A percentile compares a stretch with the other conserved stretches of the same genome.
Evolutionary conservation across 108 stramenopile genomes (phyloP).

Genomic region (Nitzschia sp.): DNA sequence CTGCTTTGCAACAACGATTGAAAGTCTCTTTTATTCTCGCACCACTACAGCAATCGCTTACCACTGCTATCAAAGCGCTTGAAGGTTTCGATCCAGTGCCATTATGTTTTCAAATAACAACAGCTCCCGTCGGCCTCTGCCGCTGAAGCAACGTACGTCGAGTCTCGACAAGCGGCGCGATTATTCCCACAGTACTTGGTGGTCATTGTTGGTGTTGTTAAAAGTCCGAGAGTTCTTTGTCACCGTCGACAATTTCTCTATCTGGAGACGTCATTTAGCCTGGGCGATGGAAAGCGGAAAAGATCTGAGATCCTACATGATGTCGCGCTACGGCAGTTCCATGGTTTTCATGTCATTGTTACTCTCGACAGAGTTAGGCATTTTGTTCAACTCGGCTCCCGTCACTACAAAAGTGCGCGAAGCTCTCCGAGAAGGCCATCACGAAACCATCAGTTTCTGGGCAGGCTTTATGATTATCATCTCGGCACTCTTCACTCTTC

Average conservation of each 20-base stretch:
- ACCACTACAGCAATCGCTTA: too few relatives aligned
- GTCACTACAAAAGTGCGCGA: constrained; percentile 45
- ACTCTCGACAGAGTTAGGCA: constrained; percentile 51
- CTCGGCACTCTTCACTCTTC: constrained; percentile 52
- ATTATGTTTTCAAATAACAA: background rate
- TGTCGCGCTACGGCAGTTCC: constrained; percentile 52
- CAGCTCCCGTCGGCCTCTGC: constrained; percentile 18
- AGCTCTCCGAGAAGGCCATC: constrained; percentile 39
- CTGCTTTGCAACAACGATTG: too few relatives aligned
- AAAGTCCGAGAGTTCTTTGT: constrained; percentile 50
- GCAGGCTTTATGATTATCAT: constrained; percentile 57
- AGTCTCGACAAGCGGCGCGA: constrained; percentile 42
- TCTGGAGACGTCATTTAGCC: constrained; percentile 62
- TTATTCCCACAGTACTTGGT: constrained; percentile 42
- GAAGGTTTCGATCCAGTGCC: background rate
- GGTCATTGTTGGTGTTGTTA: constrained; percentile 39
- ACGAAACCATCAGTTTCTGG: constrained; percentile 47
- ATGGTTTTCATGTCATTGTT: constrained; percentile 80
- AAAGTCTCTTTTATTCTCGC: too few relatives aligned
- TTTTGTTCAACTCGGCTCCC: constrained; percentile 55
- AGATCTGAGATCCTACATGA: constrained; percentile 56
- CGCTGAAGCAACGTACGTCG: constrained; percentile 66
- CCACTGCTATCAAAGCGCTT: too few relatives aligned
- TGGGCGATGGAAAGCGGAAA: constrained; percentile 63
- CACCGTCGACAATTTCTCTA: constrained; percentile 51